Evolutionary conservation across 148 eudicot species (phyloP).

Genomic region (Simmondsia chinensis): DNA sequence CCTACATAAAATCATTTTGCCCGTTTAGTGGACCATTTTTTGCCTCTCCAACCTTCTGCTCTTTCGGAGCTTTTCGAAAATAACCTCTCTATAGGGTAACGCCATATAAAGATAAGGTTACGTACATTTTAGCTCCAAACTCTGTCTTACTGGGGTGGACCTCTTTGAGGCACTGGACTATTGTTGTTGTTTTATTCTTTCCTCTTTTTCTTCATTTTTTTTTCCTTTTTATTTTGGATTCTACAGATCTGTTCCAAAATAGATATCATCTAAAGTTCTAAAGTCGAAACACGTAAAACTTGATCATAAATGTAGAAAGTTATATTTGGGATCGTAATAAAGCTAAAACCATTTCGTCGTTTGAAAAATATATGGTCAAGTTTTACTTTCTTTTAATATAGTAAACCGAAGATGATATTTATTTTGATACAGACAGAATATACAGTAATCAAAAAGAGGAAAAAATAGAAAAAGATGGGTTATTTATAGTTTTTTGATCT

Average conservation of each 20-base stretch:
- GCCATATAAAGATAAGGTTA: no score
- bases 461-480: background rate
- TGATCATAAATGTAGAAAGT: constrained; percentile 1
- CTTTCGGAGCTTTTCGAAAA: constrained; percentile 1
- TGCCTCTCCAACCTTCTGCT: background rate
- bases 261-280: no score
- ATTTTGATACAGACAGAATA: no score
- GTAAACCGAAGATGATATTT: no score
- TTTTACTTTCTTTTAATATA: no score
- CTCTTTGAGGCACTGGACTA: no score
- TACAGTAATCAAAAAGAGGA: constrained; percentile 4
- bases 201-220: background rate
- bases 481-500: constrained; percentile 4
- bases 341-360: no score
- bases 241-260: constrained; percentile 10
- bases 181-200: background rate
- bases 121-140: no score
- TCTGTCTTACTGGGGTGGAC: no score
- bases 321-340: no score
- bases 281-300: constrained; percentile 6
- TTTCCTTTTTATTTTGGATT: constrained; percentile 3
- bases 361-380: no score
- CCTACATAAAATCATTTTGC: constrained; percentile 20
- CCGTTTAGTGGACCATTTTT: constrained; percentile 14
- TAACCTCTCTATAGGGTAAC: no score